Conservation (phyloP, 1,139 yeast genomes). For the Suhomyces wounanorum region DNA sequence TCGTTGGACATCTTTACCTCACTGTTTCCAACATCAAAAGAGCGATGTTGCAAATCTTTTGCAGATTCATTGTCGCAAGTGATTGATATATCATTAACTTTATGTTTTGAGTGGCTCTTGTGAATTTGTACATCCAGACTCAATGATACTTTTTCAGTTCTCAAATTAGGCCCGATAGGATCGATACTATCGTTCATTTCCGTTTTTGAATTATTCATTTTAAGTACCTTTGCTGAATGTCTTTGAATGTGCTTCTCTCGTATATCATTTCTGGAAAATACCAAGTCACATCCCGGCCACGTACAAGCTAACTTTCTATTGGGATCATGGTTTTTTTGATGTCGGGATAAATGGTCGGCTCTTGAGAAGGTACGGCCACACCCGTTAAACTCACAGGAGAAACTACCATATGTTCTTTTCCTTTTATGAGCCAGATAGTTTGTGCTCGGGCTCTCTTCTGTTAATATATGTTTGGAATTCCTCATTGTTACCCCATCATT, state of each 20-base stretch:
- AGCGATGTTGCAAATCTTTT: neutral
- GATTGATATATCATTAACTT: neutral
- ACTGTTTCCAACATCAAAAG: neutral
- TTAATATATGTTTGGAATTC: neutral
- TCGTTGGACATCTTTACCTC: too few species aligned
- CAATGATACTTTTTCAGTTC: neutral
- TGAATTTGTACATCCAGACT: neutral
- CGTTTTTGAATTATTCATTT: neutral
- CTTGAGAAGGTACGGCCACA: slow-evolving; percentile 41
- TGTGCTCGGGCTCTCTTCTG: neutral
- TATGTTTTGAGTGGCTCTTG: neutral
- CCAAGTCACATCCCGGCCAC: slow-evolving; percentile 34
- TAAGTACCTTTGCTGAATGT: slow-evolving; percentile 21
- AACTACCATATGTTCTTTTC: slow-evolving; percentile 21
- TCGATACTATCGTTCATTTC: neutral
- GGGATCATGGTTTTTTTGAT: slow-evolving; percentile 42
- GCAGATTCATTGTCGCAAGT: neutral
- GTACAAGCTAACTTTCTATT: slow-evolving; percentile 30
- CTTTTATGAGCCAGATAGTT: slow-evolving; percentile 10
- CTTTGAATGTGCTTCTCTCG: slow-evolving; percentile 39
- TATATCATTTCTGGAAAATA: slow-evolving; percentile 40
- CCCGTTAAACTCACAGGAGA: slow-evolving; percentile 18
- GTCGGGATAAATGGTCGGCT: slow-evolving; percentile 45
- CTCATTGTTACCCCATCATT: slow-evolving; percentile 1
- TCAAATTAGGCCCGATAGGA: neutral